Conservation (phyloP, 805 yeast genomes). For the Saturnispora saitoi region DNA sequence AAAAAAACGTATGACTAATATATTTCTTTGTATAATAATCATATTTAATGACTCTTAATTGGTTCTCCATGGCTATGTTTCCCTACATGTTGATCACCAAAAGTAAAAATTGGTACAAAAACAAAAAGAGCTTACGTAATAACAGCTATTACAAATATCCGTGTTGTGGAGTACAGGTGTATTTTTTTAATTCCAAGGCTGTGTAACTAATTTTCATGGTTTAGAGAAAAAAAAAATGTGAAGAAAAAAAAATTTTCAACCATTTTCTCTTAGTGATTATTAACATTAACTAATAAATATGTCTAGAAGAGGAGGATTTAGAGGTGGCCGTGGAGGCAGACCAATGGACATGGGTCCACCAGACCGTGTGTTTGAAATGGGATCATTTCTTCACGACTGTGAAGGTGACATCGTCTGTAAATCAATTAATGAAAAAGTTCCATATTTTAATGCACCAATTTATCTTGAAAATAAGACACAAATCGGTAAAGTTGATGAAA, state of each 20-base stretch:
- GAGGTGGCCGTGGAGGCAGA: conserved; percentile 63
- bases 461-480: conserved; percentile 92
- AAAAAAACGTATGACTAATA: too few relatives aligned
- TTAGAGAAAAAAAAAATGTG: background rate
- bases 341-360: conserved; percentile 91
- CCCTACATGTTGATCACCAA: too few relatives aligned
- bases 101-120: too few relatives aligned
- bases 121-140: too few relatives aligned
- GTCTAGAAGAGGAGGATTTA: conserved; percentile 64
- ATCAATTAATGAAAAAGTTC: conserved; percentile 87
- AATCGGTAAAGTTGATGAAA: conserved; percentile 97
- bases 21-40: too few relatives aligned
- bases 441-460: conserved; percentile 98
- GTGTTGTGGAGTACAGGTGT: too few relatives aligned
- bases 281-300: conserved; percentile 23
- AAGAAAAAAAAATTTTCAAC: background rate
- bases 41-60: too few relatives aligned
- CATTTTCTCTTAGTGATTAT: too few relatives aligned
- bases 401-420: conserved; percentile 97
- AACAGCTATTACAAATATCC: too few relatives aligned
- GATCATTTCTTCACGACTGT: conserved; percentile 81
- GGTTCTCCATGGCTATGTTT: too few relatives aligned
- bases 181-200: too few relatives aligned
- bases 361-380: conserved; percentile 91
- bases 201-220: too few relatives aligned